A percentile compares a stretch with the other conserved stretches of the same genome.
phyloP scores from a whole-genome alignment of 2,329 filamentous ascomycete species.

The Hypoxylon sp. region DNA sequence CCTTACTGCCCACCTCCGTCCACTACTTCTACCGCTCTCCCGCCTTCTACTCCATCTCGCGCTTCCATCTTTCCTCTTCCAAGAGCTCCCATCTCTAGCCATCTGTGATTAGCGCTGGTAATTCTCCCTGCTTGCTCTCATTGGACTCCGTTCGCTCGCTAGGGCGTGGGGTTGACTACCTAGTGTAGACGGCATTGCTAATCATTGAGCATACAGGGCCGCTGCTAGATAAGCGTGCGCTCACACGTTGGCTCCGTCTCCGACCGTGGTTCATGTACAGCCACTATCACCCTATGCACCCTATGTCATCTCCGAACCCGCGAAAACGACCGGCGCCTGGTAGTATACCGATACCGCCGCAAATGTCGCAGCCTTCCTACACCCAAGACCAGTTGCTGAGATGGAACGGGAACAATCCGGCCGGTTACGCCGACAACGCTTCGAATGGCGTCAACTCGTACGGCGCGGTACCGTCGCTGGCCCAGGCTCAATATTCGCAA shows the following conservation, averaged over 20 bases:
- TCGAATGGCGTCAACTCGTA: constrained; percentile 47
- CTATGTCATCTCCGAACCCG: constrained; percentile 46
- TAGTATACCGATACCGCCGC: constrained; percentile 46
- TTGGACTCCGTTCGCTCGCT: not conserved
- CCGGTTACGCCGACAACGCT: constrained; percentile 45
- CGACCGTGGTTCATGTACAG: constrained; percentile 41
- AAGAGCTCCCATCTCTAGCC: constrained; percentile 15
- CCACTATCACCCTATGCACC: constrained; percentile 41
- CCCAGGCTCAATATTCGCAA: constrained; percentile 47
- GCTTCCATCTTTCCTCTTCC: constrained; percentile 1
- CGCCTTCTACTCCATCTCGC: constrained; percentile 18
- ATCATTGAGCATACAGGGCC: constrained; percentile 9
- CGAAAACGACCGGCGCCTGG: constrained; percentile 48
- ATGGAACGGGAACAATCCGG: constrained; percentile 57
- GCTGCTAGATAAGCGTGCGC: constrained; percentile 13
- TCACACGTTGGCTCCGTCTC: not conserved
- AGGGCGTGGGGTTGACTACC: not conserved
- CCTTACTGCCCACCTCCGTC: constrained; percentile 30
- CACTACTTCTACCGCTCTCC: constrained; percentile 29
- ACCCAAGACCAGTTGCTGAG: constrained; percentile 59
- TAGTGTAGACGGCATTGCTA: constrained; percentile 9
- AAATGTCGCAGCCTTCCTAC: constrained; percentile 53
- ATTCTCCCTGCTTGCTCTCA: not conserved
- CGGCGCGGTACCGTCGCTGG: constrained; percentile 41
- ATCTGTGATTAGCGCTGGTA: constrained; percentile 2